Percentiles rank a stretch among this genome's conserved stretches.
phyloP scores from a whole-genome alignment of 768 basidiomycete genomes.

The Clathrus columnatus region DNA sequence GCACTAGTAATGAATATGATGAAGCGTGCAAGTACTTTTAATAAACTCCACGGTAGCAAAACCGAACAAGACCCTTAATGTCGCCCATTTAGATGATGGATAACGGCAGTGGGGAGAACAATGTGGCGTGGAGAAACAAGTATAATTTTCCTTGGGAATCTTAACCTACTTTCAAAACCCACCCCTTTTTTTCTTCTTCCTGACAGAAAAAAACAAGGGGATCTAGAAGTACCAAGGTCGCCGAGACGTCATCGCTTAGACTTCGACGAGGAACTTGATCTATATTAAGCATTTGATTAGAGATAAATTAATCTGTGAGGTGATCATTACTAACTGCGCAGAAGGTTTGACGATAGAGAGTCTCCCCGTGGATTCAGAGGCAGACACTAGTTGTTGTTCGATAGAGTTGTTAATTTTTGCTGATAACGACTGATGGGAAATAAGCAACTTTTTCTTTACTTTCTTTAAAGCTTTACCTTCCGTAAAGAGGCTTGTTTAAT shows the following conservation, averaged over 20 bases:
- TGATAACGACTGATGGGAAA: slow-evolving; percentile 52
- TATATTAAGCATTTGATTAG: neutral
- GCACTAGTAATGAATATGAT: neutral
- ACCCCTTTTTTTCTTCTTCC: neutral
- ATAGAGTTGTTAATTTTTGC: slow-evolving; percentile 90
- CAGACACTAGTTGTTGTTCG: slow-evolving; percentile 83
- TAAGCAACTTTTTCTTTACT: neutral
- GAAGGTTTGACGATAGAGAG: slow-evolving; percentile 84
- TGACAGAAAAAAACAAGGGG: neutral
- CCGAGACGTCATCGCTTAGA: neutral
- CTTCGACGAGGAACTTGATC: neutral
- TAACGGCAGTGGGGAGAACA: neutral
- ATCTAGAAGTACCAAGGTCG: neutral
- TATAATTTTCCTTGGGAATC: neutral
- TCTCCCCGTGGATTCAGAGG: slow-evolving; percentile 74
- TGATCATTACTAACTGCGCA: neutral
- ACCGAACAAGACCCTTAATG: neutral
- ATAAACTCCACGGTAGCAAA: neutral
- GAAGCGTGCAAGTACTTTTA: neutral
- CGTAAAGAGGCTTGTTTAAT: slow-evolving; percentile 73
- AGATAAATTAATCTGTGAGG: neutral
- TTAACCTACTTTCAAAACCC: neutral
- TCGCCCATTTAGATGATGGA: neutral
- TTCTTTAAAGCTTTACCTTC: slow-evolving; percentile 40
- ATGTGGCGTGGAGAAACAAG: neutral